Evolutionary conservation across 441 rosid species (phyloP).

Genomic region (Populus trichocarpa): DNA sequence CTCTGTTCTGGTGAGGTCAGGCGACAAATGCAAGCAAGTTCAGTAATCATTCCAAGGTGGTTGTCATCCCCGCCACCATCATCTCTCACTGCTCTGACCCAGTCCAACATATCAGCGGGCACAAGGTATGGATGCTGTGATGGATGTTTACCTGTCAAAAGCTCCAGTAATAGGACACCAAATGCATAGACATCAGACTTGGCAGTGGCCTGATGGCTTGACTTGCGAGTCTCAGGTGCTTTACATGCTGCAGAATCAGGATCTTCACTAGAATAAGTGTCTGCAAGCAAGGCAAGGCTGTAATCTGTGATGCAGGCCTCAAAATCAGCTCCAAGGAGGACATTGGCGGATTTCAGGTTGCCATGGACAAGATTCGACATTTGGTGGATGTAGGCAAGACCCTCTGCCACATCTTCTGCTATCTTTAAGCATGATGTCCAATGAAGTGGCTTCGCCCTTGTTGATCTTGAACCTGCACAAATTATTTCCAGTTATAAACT

Average conservation of each 20-base stretch:
- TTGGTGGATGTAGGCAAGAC: conserved; percentile 92
- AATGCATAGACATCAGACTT: conserved; percentile 80
- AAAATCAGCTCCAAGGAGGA: conserved; percentile 81
- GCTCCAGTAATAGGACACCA: conserved; percentile 75
- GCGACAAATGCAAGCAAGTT: conserved; percentile 65
- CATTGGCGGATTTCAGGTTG: conserved; percentile 72
- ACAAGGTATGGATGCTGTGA: conserved; percentile 52
- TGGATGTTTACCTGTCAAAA: conserved; percentile 71
- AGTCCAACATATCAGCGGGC: conserved; percentile 49
- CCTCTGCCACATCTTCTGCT: conserved; percentile 95
- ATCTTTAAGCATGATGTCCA: conserved; percentile 96
- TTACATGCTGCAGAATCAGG: conserved; percentile 40
- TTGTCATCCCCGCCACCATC: conserved; percentile 50
- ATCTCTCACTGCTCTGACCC: conserved; percentile 64
- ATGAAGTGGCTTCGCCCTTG: conserved; percentile 81
- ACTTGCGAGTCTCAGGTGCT: conserved; percentile 62
- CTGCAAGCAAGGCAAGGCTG: conserved; percentile 60
- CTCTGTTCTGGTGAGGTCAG: conserved; percentile 73
- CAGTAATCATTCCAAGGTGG: conserved; percentile 63
- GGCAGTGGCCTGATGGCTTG: conserved; percentile 34
- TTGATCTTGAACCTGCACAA: conserved; percentile 70
- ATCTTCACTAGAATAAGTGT: conserved; percentile 39
- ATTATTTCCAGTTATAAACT: background rate
- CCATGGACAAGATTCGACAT: conserved; percentile 81
- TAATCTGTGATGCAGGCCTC: conserved; percentile 80